These are phyloP conservation scores for Nemania sp. DNA, from an alignment of 2,329 filamentous ascomycete genomes.

Conservation along the genomic window DNA sequence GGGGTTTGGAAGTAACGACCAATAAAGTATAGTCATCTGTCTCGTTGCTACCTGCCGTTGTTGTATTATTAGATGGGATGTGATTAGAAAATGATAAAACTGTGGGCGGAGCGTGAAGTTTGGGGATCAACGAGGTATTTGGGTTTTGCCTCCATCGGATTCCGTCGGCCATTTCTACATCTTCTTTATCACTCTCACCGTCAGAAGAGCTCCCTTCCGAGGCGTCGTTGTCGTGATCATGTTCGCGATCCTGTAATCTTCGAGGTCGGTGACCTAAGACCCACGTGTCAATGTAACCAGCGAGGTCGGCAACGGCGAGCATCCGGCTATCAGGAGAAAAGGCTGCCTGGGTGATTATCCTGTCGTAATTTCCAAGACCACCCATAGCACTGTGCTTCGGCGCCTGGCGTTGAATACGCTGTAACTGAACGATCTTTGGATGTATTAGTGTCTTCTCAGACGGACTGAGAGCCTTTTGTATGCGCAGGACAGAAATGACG, in stretches of 20 bases:
- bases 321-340: constrained; percentile 83
- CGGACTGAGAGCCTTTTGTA: constrained; percentile 42
- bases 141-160: constrained; percentile 79
- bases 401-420: constrained; percentile 57
- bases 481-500: constrained; percentile 56
- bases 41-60: constrained; percentile 33
- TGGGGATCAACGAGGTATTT: constrained; percentile 68
- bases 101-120: constrained; percentile 65
- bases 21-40: constrained; percentile 56
- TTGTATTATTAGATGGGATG: constrained; percentile 41
- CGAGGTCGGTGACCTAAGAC: constrained; percentile 62
- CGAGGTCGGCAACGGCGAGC: constrained; percentile 77
- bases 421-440: constrained; percentile 52
- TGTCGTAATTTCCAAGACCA: constrained; percentile 74
- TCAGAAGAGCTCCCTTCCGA: constrained; percentile 46
- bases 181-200: constrained; percentile 49
- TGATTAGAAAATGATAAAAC: constrained; percentile 69
- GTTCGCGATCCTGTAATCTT: constrained; percentile 36
- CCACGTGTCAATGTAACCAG: constrained; percentile 88
- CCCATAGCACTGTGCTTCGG: constrained; percentile 62
- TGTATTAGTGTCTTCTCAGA: constrained; percentile 45
- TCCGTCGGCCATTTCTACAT: constrained; percentile 43
- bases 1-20: constrained; percentile 57
- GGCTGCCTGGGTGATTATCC: constrained; percentile 70
- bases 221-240: constrained; percentile 39